A percentile compares a stretch with the other conserved stretches of the same genome.
These are phyloP conservation scores for Solanum chacoense DNA, from an alignment of 305 asterid species.

Conservation along the genomic window DNA sequence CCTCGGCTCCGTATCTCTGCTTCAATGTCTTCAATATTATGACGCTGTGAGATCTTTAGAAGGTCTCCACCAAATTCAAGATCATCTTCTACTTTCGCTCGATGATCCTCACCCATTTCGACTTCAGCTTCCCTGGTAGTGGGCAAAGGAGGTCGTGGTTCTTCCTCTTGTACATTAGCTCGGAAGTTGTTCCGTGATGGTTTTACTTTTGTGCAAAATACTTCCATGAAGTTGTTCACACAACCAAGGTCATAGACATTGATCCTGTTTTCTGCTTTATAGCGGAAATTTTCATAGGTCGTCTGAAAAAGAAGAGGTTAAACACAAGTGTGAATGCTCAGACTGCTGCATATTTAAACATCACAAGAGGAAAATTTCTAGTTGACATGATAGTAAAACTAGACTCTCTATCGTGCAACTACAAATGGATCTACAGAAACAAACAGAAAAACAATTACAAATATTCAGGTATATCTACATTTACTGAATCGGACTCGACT, in stretches of 20 bases:
- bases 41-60: conserved; percentile 88
- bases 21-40: conserved; percentile 78
- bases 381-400: background rate
- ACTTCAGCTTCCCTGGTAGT: conserved; percentile 47
- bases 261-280: conserved; percentile 75
- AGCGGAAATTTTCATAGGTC: conserved; percentile 90
- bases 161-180: conserved; percentile 69
- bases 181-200: conserved; percentile 80
- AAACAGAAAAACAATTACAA: background rate
- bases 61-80: conserved; percentile 86
- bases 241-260: conserved; percentile 80
- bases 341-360: background rate
- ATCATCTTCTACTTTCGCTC: conserved; percentile 83
- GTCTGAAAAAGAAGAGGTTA: conserved; percentile 44
- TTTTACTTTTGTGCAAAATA: conserved; percentile 84
- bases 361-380: background rate
- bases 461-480: background rate
- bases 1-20: conserved; percentile 88
- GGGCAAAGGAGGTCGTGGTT: conserved; percentile 45
- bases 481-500: background rate
- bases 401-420: background rate
- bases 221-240: conserved; percentile 62
- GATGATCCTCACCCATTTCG: conserved; percentile 44
- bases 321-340: background rate
- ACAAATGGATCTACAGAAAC: background rate